Evolutionary conservation across 352 stramenopile genomes (phyloP).

Genomic region (Peronospora destructor): DNA sequence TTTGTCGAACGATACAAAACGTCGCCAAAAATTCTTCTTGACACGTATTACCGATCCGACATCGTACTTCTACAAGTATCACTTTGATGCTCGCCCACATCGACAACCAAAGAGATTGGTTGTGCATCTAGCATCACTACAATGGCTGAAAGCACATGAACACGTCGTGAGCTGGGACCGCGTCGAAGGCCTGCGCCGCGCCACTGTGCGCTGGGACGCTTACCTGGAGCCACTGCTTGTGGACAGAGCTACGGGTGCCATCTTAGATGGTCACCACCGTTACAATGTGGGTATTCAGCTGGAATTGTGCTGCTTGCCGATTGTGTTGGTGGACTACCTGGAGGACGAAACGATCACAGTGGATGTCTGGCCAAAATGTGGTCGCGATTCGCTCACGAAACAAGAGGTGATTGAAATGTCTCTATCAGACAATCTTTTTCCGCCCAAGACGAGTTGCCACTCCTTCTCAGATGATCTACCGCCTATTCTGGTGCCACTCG

Average conservation of each 20-base stretch:
- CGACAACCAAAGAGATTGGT: constrained; percentile 55
- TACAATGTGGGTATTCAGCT: constrained; percentile 77
- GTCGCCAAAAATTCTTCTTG: constrained; percentile 74
- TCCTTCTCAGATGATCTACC: constrained; percentile 79
- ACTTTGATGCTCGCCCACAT: constrained; percentile 62
- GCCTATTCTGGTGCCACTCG: constrained; percentile 72
- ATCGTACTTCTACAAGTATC: constrained; percentile 89
- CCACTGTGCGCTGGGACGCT: constrained; percentile 68
- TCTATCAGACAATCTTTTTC: constrained; percentile 76
- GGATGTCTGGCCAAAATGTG: constrained; percentile 81
- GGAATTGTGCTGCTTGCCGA: constrained; percentile 54
- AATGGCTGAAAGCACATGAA: constrained; percentile 80
- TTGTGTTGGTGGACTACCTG: constrained; percentile 81
- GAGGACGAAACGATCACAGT: constrained; percentile 78
- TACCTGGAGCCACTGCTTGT: constrained; percentile 83
- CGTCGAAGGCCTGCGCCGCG: constrained; percentile 70
- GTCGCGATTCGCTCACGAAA: constrained; percentile 75
- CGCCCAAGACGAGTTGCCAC: constrained; percentile 82
- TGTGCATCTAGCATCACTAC: constrained; percentile 51
- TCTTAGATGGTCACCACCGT: constrained; percentile 79
- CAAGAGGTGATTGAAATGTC: constrained; percentile 79
- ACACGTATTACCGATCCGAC: constrained; percentile 82
- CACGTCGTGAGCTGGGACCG: constrained; percentile 82
- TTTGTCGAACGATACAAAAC: constrained; percentile 49
- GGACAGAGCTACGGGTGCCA: constrained; percentile 60